Conservation (phyloP, 345 rosid species). For the Aurinia saxatilis region DNA sequence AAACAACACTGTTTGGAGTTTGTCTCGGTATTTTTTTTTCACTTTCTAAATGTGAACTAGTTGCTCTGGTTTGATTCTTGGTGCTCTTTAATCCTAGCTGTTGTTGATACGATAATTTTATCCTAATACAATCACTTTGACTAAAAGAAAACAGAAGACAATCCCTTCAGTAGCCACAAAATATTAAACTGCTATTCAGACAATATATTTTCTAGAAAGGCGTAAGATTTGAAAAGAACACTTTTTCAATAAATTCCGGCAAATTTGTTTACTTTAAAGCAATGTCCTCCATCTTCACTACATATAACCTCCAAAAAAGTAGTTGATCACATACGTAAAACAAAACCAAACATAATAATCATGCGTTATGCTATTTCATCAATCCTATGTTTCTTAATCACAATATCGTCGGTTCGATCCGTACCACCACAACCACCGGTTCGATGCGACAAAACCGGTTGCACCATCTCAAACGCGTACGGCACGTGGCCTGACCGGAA, state of each 20-base stretch:
- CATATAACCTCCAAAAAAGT: background rate
- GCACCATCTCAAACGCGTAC: constrained; percentile 62
- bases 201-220: background rate
- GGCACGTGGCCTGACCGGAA: constrained; percentile 73
- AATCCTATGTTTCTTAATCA: background rate
- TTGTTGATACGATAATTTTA: no score
- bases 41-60: no score
- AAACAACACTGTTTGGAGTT: no score
- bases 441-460: constrained; percentile 42
- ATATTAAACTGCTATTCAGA: background rate
- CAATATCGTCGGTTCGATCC: constrained; percentile 26
- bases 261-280: background rate
- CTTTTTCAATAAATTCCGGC: background rate
- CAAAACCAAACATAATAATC: background rate
- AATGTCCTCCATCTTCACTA: background rate
- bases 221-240: background rate
- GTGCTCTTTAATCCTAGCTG: no score
- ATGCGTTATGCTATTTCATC: constrained; percentile 15
- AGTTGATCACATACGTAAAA: background rate
- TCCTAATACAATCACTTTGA: no score
- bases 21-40: no score
- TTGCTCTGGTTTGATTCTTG: no score
- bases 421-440: constrained; percentile 53
- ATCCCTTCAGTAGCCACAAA: background rate
- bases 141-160: no score